Base-by-base conservation (phyloP, 1,139 yeast species). In the Zygoascus hellenicus region DNA sequence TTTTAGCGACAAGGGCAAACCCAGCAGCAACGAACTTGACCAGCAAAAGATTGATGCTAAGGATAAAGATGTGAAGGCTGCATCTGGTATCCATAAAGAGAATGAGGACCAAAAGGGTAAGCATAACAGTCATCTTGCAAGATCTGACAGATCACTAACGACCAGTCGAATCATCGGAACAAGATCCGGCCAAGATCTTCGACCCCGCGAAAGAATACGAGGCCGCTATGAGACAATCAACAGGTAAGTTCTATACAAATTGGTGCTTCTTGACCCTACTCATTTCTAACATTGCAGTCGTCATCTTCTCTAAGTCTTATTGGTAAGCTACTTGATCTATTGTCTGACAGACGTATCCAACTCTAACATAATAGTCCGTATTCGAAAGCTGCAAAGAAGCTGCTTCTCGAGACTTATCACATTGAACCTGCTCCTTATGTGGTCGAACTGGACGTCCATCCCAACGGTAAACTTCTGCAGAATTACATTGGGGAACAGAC, bases 381-480 rank as follows among this genome's bases (percentile, higher is more conserved):
- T 64, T 85, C 95, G 22, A 77, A 76, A 60, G 72, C 70, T 45
- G 75, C 89, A 57, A 92, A 90, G 69, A 72, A 75, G 31, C 69
- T 89, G 41, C 71, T 92, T 45, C 65, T 67, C 22, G 77, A 76
- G 22, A 77, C 79, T 55, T 89, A 87, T 66, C 75, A 76, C 48
- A 78, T 92, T 51, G 72, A 76, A 1, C 98, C 97, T 2, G 69
- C 71, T 37, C 90, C 88, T 4, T 63, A 72, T 10, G 75, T 86
- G 42, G 88, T 90, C 26, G 97, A 92, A 62, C 74, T 92, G 48
- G 97, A 92, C 66, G 74, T 72, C 59, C 95, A 89, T 63, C 74
- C 76, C 42, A 76, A 82, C 51, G 90, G 89, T 42, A 60, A 65
- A 6, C 86, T 78, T 37, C 78, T 90, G 55, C 97, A 90, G 69